These are phyloP conservation scores for Arthrobotrys conoides DNA, from an alignment of 2,329 filamentous ascomycete species.

Conservation along the genomic window DNA sequence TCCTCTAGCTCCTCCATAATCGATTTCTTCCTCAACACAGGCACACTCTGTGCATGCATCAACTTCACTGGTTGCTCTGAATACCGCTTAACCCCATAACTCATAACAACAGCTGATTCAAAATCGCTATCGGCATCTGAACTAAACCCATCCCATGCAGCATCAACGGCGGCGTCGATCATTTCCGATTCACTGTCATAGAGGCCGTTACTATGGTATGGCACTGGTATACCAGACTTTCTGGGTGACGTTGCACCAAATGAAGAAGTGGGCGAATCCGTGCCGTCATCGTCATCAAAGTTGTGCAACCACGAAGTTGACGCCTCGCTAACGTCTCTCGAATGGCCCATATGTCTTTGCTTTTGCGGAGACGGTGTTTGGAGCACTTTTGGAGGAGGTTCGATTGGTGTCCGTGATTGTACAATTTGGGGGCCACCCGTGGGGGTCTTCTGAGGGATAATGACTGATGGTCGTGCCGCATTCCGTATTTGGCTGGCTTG, in stretches of 20 bases:
- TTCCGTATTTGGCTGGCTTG: conserved; percentile 37
- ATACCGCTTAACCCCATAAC: conserved; percentile 51
- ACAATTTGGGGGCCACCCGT: conserved; percentile 28
- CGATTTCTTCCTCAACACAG: conserved; percentile 65
- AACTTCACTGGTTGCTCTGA: conserved; percentile 55
- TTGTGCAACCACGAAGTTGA: conserved; percentile 95
- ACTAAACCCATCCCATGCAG: conserved; percentile 87
- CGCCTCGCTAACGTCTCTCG: conserved; percentile 75
- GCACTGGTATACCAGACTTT: conserved; percentile 60
- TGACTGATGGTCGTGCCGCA: conserved; percentile 43
- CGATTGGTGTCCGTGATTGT: conserved; percentile 24
- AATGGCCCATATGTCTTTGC: conserved; percentile 61
- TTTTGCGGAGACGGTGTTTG: conserved; percentile 58
- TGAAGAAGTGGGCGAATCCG: conserved; percentile 82
- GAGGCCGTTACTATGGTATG: conserved; percentile 57
- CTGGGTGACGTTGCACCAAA: conserved; percentile 68
- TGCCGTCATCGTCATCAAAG: conserved; percentile 89
- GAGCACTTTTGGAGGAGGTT: conserved; percentile 43
- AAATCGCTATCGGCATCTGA: conserved; percentile 67
- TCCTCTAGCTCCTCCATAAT: conserved; percentile 67
- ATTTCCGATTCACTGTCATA: conserved; percentile 62
- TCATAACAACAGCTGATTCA: conserved; percentile 69
- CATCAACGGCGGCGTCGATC: conserved; percentile 89
- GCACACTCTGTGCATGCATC: conserved; percentile 57
- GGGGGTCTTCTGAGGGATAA: conserved; percentile 38